Evolutionary conservation across 257 asterid species (phyloP), one percentile per base, ranked within the genome.

Genomic region (Plantago elongata): DNA sequence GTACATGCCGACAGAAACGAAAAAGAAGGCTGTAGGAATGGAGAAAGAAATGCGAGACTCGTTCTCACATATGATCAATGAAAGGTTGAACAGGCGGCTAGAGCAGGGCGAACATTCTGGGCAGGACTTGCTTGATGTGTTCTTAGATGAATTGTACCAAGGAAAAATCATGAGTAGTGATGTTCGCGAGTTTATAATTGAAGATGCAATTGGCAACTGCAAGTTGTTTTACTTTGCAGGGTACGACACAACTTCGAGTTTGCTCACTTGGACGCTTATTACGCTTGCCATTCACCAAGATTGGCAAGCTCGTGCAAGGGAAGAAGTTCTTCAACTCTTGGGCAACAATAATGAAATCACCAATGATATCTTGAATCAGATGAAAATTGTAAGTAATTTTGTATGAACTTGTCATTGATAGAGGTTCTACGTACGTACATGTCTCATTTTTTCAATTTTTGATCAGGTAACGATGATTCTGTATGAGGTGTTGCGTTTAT

Each of bases 401-500:
- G 27, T 22, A 22, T 22, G 27, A 22, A 22, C 2, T 22, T 22
- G 27, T 22, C 2, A 2, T 22, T 22, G 27, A 2, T 22, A 22
- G 27, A 22, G 27, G 27, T 22, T 22, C 27, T 22, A 22, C 27
- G 27, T 22, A 22, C 27, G 1, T 22, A 22, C n/a, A n/a, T n/a
- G n/a, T n/a, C n/a, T n/a, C n/a, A 22, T n/a, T 1, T 9, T 50
- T 29, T 15, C 18, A 13, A 5, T n/a, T 14, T 50, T 11, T n/a
- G n/a, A 16, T 10, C 29, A 57, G 76, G 50, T 71, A 37, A 59
- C 64, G 6, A 65, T 71, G 76, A 51, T 71, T 38, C 0, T 71
- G 30, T 59, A 59, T 17, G 76, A 71, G 45, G 64, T 59, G 11
- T 29, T 71, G 16, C 58, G 76, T 18, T 52, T 71, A 7, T 71